Evolutionary conservation across 768 basidiomycete genomes (phyloP), one percentile per base, ranked within the genome.

Genomic region (Pleurotus platypus): DNA sequence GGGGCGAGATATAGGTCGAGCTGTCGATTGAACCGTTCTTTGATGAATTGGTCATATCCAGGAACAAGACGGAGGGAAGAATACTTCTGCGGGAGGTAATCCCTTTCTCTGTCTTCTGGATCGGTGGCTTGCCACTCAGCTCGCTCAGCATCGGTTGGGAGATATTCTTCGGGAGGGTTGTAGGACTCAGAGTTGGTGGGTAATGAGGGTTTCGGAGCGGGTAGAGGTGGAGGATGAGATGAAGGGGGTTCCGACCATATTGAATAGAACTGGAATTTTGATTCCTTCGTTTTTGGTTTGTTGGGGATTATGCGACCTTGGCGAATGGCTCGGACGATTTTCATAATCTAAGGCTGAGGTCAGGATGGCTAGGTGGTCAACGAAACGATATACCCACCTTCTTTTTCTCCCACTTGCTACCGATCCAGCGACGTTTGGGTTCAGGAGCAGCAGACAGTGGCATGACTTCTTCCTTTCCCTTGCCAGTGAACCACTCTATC

Each of bases 401-500:
- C 80, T 97, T 87, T 73, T 97, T 98, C 74, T 98, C 97, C 97
- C 97, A 99, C 77, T 95, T 98, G 74, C 93, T 96, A 12, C 95
- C 93, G 11, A 98, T 82, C 87, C 95, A 99, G 47, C 97, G 83
- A 55, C 93, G 83, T 73, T 99, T 99, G 16, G 97, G 97, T 69
- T 98, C 94, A 2, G 94, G 92, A 24, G 90, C 90, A 27, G 86
- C 85, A 9, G 89, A 91, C 12, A 99, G 71, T 20, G 97, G 97
- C 94, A 94, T 98, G 18, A 88, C 74, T 73, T 95, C 92, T 67
- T 97, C 92, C 66, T 93, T 94, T 11, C 94, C 94, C 71, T 93
- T 90, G 2, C 92, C 93, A 9, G 96, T 96, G 70, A 98, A 99
- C 93, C 94, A 98, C 69, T 98, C 95, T 2, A 89, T 84, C 46